phyloP scores from a whole-genome alignment of 2,329 filamentous ascomycete genomes.

The Dactylonectria estremocensis region DNA sequence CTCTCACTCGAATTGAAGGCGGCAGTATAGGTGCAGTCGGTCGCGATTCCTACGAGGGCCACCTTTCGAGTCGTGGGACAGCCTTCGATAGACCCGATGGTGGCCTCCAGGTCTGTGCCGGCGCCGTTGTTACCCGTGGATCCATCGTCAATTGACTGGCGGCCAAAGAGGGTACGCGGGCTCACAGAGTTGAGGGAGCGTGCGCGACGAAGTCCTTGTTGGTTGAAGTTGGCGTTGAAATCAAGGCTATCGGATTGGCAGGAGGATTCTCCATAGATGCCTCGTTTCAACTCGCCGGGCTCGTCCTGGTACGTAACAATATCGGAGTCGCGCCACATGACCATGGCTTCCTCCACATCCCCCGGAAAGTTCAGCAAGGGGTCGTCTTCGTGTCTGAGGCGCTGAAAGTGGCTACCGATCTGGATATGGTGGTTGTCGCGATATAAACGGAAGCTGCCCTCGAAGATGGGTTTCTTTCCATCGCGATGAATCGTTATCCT shows the following conservation, averaged over 20 bases:
- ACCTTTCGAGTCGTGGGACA: constrained; percentile 94
- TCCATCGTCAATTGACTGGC: constrained; percentile 77
- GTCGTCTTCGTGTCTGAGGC: constrained; percentile 80
- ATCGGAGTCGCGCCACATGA: constrained; percentile 94
- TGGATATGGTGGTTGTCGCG: constrained; percentile 91
- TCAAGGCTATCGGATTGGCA: constrained; percentile 83
- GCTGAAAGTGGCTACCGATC: constrained; percentile 79
- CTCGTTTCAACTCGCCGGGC: constrained; percentile 77
- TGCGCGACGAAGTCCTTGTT: constrained; percentile 72
- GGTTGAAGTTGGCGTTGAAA: constrained; percentile 81
- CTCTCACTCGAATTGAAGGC: constrained; percentile 76
- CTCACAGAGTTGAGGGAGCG: constrained; percentile 73
- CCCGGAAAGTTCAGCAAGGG: constrained; percentile 70
- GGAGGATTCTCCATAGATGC: constrained; percentile 58
- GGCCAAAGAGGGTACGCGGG: constrained; percentile 78
- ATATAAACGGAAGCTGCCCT: constrained; percentile 87
- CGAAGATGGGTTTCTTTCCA: constrained; percentile 85
- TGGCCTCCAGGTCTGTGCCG: constrained; percentile 79
- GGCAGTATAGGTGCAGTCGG: constrained; percentile 89
- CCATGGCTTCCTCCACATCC: constrained; percentile 81
- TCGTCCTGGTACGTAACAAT: constrained; percentile 63
- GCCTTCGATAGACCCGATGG: constrained; percentile 86
- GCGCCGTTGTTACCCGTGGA: constrained; percentile 79
- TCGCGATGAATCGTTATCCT: constrained; percentile 84
- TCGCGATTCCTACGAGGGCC: constrained; percentile 91